These are phyloP conservation scores for Flaveria robusta DNA, from an alignment of 129 eudicot genomes.

Conservation along the genomic window DNA sequence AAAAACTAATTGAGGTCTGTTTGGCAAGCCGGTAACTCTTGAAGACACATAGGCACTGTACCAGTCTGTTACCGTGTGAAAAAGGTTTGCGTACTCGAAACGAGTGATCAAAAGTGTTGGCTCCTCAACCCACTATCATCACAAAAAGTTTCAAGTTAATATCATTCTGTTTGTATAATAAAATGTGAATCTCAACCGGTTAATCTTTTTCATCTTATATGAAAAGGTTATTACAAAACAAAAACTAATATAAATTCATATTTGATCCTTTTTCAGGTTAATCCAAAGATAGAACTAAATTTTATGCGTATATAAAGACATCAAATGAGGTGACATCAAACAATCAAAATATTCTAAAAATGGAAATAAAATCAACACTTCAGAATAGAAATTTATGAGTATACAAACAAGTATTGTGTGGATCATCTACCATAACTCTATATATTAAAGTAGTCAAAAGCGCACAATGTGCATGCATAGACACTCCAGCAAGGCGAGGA, in stretches of 20 bases:
- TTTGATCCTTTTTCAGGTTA: background rate
- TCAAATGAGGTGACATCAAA: background rate
- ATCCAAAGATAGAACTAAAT: slow-evolving; percentile 15
- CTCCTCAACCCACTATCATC: slow-evolving; percentile 94
- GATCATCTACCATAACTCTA: background rate
- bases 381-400: background rate
- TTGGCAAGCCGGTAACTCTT: slow-evolving; percentile 72
- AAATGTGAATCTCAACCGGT: background rate
- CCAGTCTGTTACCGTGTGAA: slow-evolving; percentile 97
- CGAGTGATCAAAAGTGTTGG: slow-evolving; percentile 91
- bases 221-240: background rate
- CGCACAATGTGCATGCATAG: background rate
- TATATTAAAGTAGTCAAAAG: background rate
- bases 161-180: slow-evolving; percentile 13
- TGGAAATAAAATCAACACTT: slow-evolving; percentile 6
- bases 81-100: slow-evolving; percentile 91
- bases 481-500: background rate
- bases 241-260: background rate
- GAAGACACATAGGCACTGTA: slow-evolving; percentile 94
- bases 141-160: slow-evolving; percentile 37
- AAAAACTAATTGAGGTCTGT: slow-evolving; percentile 79
- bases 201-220: slow-evolving; percentile 9
- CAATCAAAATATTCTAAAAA: background rate
- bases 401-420: background rate
- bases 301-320: slow-evolving; percentile 8